phyloP scores from a whole-genome alignment of 495 filamentous ascomycete genomes.

The Xylaria scruposa region DNA sequence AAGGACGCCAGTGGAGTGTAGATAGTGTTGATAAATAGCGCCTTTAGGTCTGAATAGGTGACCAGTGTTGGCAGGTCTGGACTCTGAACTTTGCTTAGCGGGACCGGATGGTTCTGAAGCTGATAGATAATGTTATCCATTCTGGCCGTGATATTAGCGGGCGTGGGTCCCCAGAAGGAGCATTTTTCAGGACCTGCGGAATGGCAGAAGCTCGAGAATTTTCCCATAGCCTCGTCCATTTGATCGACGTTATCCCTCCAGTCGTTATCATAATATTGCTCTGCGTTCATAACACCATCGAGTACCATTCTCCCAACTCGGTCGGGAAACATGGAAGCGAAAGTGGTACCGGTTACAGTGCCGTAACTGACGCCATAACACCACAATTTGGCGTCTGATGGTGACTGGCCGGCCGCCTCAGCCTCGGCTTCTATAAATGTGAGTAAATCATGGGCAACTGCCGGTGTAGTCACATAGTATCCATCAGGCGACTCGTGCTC shows the following conservation, averaged over 20 bases:
- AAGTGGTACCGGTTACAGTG: conserved; percentile 60
- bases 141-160: conserved; percentile 46
- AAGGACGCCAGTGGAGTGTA: conserved; percentile 31
- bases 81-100: conserved; percentile 42
- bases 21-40: conserved; percentile 25
- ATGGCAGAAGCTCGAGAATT: conserved; percentile 33
- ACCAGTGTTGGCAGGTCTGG: conserved; percentile 49
- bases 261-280: conserved; percentile 42
- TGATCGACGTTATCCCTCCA: conserved; percentile 29
- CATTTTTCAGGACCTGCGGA: conserved; percentile 29
- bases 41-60: conserved; percentile 52
- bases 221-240: conserved; percentile 27
- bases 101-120: conserved; percentile 47
- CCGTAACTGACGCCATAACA: conserved; percentile 68
- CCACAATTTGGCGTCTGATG: conserved; percentile 39
- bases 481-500: conserved; percentile 36
- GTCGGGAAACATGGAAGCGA: conserved; percentile 50
- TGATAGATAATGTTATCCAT: conserved; percentile 45
- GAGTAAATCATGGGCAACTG: conserved; percentile 30
- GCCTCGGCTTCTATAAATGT: conserved; percentile 34
- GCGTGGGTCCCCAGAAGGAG: conserved; percentile 39
- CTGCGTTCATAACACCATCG: conserved; percentile 45
- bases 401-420: conserved; percentile 24
- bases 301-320: conserved; percentile 44
- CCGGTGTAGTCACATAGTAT: conserved; percentile 36